phyloP scores from a whole-genome alignment of 106 monocot species.

The Apostasia ramifera region DNA sequence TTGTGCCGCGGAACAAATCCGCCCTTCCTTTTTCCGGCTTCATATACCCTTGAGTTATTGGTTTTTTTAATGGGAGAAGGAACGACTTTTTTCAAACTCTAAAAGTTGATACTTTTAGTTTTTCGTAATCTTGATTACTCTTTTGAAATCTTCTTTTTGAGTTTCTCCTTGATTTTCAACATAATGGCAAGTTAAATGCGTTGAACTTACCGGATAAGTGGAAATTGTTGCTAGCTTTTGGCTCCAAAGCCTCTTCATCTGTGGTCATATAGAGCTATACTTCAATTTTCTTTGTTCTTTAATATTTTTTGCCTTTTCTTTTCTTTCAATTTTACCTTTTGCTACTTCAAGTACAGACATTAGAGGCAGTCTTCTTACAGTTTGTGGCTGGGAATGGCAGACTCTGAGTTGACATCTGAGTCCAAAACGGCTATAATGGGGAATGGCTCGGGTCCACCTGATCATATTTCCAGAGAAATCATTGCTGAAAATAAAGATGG shows the following conservation, averaged over 20 bases:
- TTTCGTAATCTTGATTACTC: too few relatives aligned
- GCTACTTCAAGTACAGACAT: slow-evolving; percentile 1
- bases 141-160: not conserved
- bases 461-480: not conserved
- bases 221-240: not conserved
- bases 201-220: too few relatives aligned
- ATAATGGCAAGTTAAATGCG: not conserved
- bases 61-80: too few relatives aligned
- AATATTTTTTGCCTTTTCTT: not conserved
- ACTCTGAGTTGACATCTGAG: not conserved
- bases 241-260: not conserved
- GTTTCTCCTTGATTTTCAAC: not conserved
- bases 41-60: too few relatives aligned
- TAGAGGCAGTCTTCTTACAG: not conserved
- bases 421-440: not conserved
- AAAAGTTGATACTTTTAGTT: too few relatives aligned
- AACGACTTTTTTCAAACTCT: too few relatives aligned
- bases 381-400: slow-evolving; percentile 2
- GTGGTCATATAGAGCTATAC: not conserved
- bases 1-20: not conserved
- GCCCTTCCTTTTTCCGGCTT: not conserved
- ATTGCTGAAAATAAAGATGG: not conserved
- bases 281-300: not conserved
- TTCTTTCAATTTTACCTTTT: slow-evolving; percentile 1
- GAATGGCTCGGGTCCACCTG: slow-evolving; percentile 7